phyloP scores from a whole-genome alignment of 768 basidiomycete genomes.

The Leucocoprinus sp. region DNA sequence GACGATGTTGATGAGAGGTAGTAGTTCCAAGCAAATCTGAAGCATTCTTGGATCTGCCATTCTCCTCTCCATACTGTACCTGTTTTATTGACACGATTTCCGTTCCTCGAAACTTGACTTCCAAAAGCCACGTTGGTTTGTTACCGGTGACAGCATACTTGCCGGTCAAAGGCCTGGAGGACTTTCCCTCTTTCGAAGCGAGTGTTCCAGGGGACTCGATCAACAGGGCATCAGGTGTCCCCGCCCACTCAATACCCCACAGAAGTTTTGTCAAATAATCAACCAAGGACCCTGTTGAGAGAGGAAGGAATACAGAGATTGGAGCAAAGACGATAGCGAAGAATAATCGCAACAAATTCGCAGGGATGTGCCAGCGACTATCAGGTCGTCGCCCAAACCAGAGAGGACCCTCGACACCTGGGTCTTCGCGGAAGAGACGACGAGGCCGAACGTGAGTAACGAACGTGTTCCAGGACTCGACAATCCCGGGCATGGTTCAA shows the following conservation, averaged over 20 bases:
- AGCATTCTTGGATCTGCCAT: too few relatives aligned
- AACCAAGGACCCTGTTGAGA: not conserved
- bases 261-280: not conserved
- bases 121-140: slow-evolving; percentile 6
- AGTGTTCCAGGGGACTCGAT: slow-evolving; percentile 1
- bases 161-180: not conserved
- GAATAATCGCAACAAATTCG: slow-evolving; percentile 5
- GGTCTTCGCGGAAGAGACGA: slow-evolving; percentile 6
- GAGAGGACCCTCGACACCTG: slow-evolving; percentile 6
- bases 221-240: slow-evolving; percentile 5
- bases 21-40: too few relatives aligned
- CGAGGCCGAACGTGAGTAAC: not conserved
- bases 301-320: not conserved
- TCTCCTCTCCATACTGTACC: not conserved
- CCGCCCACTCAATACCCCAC: slow-evolving; percentile 6
- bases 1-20: too few relatives aligned
- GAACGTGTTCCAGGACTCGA: not conserved
- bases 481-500: not conserved
- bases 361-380: not conserved
- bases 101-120: slow-evolving; percentile 1
- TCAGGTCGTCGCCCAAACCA: slow-evolving; percentile 6
- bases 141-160: slow-evolving; percentile 7
- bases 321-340: slow-evolving; percentile 2
- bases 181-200: not conserved
- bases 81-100: not conserved